These are phyloP conservation scores for Phytophthora aleatoria DNA, from an alignment of 352 stramenopile species.

Conservation along the genomic window DNA sequence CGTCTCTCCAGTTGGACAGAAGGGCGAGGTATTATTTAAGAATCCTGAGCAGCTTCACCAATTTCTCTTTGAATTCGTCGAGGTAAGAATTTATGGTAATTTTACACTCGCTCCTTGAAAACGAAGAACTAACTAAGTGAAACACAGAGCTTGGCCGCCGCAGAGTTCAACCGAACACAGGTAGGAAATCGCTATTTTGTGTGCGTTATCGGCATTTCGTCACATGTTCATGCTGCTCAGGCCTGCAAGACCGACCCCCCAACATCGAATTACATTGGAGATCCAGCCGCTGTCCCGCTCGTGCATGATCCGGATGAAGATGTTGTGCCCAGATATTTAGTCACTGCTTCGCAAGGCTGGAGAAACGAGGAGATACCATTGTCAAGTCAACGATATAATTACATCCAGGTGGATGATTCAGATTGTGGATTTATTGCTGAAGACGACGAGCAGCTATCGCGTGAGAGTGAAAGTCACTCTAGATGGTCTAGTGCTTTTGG, in stretches of 20 bases:
- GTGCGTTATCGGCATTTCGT: neutral
- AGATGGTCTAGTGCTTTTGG: neutral
- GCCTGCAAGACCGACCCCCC: neutral
- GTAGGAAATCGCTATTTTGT: constrained; percentile 6
- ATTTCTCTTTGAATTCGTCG: constrained; percentile 50
- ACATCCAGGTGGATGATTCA: neutral
- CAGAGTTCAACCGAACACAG: constrained; percentile 14
- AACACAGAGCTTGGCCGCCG: constrained; percentile 17
- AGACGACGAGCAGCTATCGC: neutral
- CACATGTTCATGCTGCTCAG: neutral
- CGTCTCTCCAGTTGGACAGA: constrained; percentile 29
- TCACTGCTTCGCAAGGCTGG: neutral
- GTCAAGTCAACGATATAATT: neutral
- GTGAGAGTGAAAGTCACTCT: neutral
- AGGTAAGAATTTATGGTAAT: constrained; percentile 31
- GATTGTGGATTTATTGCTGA: neutral
- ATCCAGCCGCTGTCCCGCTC: neutral
- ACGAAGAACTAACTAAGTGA: neutral
- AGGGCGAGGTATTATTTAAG: constrained; percentile 41
- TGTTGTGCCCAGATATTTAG: neutral
- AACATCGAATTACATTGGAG: neutral
- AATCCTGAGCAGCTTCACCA: constrained; percentile 38
- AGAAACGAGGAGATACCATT: neutral
- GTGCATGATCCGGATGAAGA: neutral
- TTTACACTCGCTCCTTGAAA: neutral